A percentile compares a stretch with the other conserved stretches of the same genome.
phyloP scores from a whole-genome alignment of 306 rosid genomes.

The Lotus japonicus region DNA sequence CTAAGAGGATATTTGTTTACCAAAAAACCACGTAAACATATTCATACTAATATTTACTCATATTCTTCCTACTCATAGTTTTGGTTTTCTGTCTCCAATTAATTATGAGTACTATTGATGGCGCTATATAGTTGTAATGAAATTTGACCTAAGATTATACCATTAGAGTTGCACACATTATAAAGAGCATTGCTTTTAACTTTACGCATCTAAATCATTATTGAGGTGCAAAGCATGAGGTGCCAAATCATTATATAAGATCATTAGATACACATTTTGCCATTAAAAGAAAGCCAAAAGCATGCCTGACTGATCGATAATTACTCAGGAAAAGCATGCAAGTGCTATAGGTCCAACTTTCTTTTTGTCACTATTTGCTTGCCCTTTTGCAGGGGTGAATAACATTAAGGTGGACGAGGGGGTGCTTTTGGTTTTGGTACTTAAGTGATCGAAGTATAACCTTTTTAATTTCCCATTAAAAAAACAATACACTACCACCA shows the following conservation, averaged over 20 bases:
- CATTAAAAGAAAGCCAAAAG: constrained; percentile 7
- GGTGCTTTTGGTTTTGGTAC: constrained; percentile 20
- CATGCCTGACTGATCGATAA: not conserved
- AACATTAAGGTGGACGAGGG: not conserved
- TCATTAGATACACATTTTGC: not conserved
- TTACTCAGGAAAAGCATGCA: not conserved
- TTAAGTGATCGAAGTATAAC: not conserved
- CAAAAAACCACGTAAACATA: no score
- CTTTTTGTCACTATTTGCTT: constrained; percentile 56
- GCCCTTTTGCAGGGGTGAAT: constrained; percentile 36
- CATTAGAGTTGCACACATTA: not conserved
- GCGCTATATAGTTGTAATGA: not conserved
- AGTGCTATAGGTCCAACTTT: constrained; percentile 33
- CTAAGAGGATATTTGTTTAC: no score
- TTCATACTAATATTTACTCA: not conserved
- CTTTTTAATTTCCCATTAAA: constrained; percentile 25
- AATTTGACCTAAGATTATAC: not conserved
- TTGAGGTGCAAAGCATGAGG: not conserved
- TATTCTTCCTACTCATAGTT: not conserved
- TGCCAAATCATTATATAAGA: not conserved
- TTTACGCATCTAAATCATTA: not conserved
- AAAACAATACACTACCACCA: constrained; percentile 32
- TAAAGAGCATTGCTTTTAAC: not conserved
- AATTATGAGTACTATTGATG: not conserved
- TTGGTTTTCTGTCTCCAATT: not conserved